These are phyloP conservation scores for Tarenaya hassleriana DNA, from an alignment of 345 rosid genomes.

Conservation along the genomic window DNA sequence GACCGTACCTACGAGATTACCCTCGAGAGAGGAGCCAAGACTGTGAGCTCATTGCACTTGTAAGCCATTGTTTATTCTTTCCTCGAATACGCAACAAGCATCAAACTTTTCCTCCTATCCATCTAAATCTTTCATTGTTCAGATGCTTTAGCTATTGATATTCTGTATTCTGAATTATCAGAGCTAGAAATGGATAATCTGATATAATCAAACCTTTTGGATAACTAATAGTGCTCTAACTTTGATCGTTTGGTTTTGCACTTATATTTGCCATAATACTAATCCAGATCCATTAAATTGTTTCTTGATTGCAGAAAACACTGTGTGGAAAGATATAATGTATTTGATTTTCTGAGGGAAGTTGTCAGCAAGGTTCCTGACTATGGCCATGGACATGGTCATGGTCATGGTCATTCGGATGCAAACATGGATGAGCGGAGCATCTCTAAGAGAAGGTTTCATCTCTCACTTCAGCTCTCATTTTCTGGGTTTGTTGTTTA, in stretches of 20 bases:
- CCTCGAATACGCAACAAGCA: too few species aligned
- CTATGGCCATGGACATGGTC: conserved; percentile 57
- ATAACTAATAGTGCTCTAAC: too few species aligned
- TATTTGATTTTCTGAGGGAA: conserved; percentile 95
- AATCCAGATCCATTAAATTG: conserved; percentile 6
- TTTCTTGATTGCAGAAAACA: conserved; percentile 65
- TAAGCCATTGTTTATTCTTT: conserved; percentile 33
- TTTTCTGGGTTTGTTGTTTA: background rate
- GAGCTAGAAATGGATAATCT: too few species aligned
- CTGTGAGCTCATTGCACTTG: conserved; percentile 90
- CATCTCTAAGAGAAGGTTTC: conserved; percentile 70
- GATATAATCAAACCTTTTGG: too few species aligned
- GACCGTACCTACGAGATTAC: conserved; percentile 94
- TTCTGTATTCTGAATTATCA: too few species aligned
- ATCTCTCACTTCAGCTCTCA: background rate
- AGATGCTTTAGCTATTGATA: too few species aligned
- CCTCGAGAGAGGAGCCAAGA: conserved; percentile 92
- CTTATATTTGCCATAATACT: background rate
- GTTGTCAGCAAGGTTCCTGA: conserved; percentile 96
- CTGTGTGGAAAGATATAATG: conserved; percentile 91
- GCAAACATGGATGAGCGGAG: conserved; percentile 61
- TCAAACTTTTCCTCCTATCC: too few species aligned
- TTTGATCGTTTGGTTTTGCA: too few species aligned
- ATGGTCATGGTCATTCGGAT: conserved; percentile 71
- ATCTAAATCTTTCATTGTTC: too few species aligned